Conservation (phyloP, 768 basidiomycete genomes). For the Tylopilus intermedius region DNA sequence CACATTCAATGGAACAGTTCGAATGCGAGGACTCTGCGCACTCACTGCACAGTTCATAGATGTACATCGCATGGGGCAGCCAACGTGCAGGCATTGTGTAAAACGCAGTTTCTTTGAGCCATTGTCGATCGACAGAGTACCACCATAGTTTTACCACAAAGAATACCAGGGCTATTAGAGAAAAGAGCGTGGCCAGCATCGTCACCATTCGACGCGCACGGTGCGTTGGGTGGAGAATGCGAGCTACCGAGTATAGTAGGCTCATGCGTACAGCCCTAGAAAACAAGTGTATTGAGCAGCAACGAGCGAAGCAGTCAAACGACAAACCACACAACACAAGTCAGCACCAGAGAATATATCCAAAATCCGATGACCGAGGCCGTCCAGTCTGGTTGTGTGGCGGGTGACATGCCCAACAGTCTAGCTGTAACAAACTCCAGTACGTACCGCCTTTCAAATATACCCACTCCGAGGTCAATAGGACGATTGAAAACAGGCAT, state of each 20-base stretch:
- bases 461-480: constrained; percentile 9
- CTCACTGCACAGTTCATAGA: constrained; percentile 12
- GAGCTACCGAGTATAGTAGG: no score
- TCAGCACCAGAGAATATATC: constrained; percentile 5
- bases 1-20: not conserved
- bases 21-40: not conserved
- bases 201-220: no score
- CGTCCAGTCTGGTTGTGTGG: constrained; percentile 1
- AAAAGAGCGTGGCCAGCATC: not conserved
- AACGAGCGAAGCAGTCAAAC: not conserved
- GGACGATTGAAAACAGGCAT: not conserved
- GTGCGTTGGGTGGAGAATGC: no score
- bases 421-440: not conserved
- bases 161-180: constrained; percentile 5
- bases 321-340: constrained; percentile 5
- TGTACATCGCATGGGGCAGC: constrained; percentile 1
- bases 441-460: constrained; percentile 17
- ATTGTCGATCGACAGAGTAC: constrained; percentile 1
- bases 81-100: not conserved
- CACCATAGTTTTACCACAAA: constrained; percentile 12
- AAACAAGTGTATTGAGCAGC: not conserved
- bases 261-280: constrained; percentile 9
- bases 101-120: constrained; percentile 1
- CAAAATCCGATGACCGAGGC: constrained; percentile 12
- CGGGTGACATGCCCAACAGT: not conserved